Conservation (phyloP, 768 basidiomycete species). For the Rubroboletus satanas region DNA sequence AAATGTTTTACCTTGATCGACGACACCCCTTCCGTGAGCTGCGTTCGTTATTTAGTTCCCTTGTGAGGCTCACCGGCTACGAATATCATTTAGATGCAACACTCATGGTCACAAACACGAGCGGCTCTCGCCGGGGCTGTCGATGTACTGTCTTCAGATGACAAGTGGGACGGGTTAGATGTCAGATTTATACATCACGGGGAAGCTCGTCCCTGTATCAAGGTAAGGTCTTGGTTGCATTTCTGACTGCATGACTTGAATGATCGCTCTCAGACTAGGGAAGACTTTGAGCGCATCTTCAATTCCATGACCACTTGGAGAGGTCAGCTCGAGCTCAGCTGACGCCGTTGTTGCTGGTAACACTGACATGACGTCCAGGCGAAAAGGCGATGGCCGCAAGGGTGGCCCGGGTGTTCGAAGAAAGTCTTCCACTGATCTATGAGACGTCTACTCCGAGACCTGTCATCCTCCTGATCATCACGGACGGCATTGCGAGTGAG, state of each 20-base stretch:
- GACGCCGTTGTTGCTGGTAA: background rate
- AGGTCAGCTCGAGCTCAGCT: conserved; percentile 8
- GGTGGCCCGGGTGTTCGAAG: conserved; percentile 19
- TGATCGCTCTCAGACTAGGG: conserved; percentile 5
- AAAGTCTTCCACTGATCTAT: conserved; percentile 4
- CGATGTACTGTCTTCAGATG: conserved; percentile 9
- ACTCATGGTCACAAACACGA: conserved; percentile 20
- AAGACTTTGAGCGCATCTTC: conserved; percentile 19
- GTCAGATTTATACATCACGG: conserved; percentile 18
- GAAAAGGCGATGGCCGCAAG: conserved; percentile 17
- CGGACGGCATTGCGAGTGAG: conserved; percentile 21
- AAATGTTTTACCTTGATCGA: conserved; percentile 24
- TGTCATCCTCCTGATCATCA: conserved; percentile 16
- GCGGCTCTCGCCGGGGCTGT: conserved; percentile 14
- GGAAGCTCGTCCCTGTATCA: conserved; percentile 1
- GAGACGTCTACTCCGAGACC: conserved; percentile 5
- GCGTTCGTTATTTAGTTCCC: background rate
- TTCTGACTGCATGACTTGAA: background rate
- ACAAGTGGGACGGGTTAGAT: conserved; percentile 16
- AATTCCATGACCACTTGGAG: conserved; percentile 16
- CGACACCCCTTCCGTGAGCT: conserved; percentile 19
- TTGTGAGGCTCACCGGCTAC: background rate
- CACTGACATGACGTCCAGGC: conserved; percentile 1
- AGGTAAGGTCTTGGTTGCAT: background rate
- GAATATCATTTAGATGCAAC: conserved; percentile 16